phyloP scores from a whole-genome alignment of 352 stramenopile species.

The Phytophthora hybrid region DNA sequence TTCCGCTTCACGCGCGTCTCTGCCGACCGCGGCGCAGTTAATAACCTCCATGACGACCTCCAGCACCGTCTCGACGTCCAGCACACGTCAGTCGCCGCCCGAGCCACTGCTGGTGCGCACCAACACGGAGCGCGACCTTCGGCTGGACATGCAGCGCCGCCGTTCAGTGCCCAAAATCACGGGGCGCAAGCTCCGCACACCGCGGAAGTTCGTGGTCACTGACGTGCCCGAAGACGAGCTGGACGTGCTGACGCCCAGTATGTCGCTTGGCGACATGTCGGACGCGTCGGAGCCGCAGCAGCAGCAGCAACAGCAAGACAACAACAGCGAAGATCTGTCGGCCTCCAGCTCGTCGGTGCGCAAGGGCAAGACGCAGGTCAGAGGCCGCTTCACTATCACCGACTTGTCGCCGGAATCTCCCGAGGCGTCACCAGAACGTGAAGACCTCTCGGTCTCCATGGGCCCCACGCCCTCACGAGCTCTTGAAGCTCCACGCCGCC shows the following conservation, averaged over 20 bases:
- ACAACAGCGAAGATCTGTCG: conserved; percentile 31
- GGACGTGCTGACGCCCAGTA: conserved; percentile 8
- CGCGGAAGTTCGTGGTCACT: conserved; percentile 77
- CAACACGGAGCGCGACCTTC: conserved; percentile 20
- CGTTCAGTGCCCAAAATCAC: conserved; percentile 62
- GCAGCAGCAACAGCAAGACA: conserved; percentile 21
- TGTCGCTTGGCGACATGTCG: conserved; percentile 1
- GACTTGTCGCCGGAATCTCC: conserved; percentile 76
- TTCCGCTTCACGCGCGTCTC: background rate
- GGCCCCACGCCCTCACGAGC: conserved; percentile 26
- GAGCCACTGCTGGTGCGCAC: conserved; percentile 23
- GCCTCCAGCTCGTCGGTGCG: conserved; percentile 35
- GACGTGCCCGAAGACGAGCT: conserved; percentile 68
- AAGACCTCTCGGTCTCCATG: conserved; percentile 40
- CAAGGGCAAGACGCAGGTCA: conserved; percentile 74
- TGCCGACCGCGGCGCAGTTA: conserved; percentile 16
- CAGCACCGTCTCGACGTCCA: conserved; percentile 30
- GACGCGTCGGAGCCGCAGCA: conserved; percentile 12
- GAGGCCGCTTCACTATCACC: conserved; percentile 85
- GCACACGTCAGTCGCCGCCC: background rate
- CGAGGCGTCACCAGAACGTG: conserved; percentile 30
- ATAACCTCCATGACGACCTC: conserved; percentile 37
- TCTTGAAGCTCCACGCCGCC: conserved; percentile 24
- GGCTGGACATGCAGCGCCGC: conserved; percentile 28
- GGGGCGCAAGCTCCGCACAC: conserved; percentile 60